Base-by-base conservation (phyloP, 345 rosid species). In the Xanthoceras sorbifolium region DNA sequence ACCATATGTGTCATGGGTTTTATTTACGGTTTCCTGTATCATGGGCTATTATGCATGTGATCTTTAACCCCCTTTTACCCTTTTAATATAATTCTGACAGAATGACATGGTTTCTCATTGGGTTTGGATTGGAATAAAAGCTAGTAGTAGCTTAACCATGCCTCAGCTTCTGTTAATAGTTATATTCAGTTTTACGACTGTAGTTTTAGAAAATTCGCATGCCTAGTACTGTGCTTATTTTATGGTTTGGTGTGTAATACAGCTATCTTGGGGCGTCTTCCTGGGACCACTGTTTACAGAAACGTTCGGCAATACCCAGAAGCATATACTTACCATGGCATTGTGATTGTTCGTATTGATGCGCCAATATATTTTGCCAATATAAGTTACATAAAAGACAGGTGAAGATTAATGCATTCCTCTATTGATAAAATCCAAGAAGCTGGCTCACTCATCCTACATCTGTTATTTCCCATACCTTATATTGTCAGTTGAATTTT, bases 211-310 rank as follows among this genome's bases (percentile, higher is more conserved):
- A 34, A 32, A 34, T 48, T 20, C 64, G 34, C 71, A 5, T 46
- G 38, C 69, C 22, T 32, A 23, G 6, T 72, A 17, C 38, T 61
- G 22, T 18, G 25, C 34, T 52, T 63, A 42, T 59, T 38, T 50
- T 9, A n/a, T 48, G 31, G 28, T n/a, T 69, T 29, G 72, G 42
- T 71, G 65, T 77, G 60, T 60, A 31, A 72, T 80, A 84, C 87
- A 96, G 99, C 99, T 86, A 90, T 93, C 62, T 84, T 93, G 93
- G 99, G 99, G 14, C 94, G 98, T 55, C 98, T 93, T 84, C 99
- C 99, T 61, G 99, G 99, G 77, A 93, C 99, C 80, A 96, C 99
- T 46, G 88, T 96, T 68, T 96, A 96, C 82, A 91, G 99, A 86
- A 96, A 93, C 81, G 46, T 81, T 77, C 86, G 81, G 82, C 99